Evolutionary conservation across 306 rosid genomes (phyloP), one percentile per base, ranked within the genome.

Genomic region (Betula pendula): DNA sequence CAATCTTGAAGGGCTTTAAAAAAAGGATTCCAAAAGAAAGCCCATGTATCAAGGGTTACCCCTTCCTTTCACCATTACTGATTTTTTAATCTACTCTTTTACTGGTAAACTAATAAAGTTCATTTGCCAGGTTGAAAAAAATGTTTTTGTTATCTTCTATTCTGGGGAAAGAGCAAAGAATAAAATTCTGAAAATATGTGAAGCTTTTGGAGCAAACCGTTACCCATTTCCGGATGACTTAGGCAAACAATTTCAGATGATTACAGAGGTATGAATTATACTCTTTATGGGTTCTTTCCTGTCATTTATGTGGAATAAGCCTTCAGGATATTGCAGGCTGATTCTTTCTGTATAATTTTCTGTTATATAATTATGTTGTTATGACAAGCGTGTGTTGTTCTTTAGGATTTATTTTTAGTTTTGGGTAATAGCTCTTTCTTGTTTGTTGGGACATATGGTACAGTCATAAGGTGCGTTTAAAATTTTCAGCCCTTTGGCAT

Each of bases 191-290:
- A 94, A 94, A 83, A 92, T 94, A 81, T 87, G 94, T 69, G 96
- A 87, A 63, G 96, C 93, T 81, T 92, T 90, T 84, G 94, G 94
- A 68, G 96, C 97, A 76, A 94, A 88, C 77, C 92, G 91, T 67
- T 94, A 94, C 82, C 93, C 96, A 71, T 89, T 94, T 84, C 73
- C 90, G 11, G 94, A 94, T 74, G 96, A 89, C 70, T 43, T 85
- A 69, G 72, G 81, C 43, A 92, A 88, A 82, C 92, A 92, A 80
- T 75, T 80, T 82, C 92, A 88, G 84, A 85, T 86, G 72, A 82
- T 90, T 63, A 78, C 79, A 68, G 96, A 91, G 97, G 97, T 90
- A 87, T 24, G 25, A 45, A 2, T 38, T 49, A 38, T 70, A 67
- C 48, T 65, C 63, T 68, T 51, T 74, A 8, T 52, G 47, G 15